Conservation (phyloP, 2,329 filamentous ascomycete genomes). For the Neonectria punicea region DNA sequence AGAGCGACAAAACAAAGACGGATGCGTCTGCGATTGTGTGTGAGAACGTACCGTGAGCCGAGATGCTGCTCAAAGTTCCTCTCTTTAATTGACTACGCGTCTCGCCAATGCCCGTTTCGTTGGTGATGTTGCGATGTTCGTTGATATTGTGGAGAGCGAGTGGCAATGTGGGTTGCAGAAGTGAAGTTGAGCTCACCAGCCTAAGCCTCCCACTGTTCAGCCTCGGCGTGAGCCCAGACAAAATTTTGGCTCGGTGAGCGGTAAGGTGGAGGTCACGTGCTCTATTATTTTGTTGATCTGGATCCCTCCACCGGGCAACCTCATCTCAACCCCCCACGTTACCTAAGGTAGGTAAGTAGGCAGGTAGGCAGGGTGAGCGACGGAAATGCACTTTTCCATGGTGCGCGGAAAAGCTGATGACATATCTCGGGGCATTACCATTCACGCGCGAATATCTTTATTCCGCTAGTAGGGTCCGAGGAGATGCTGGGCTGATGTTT, state of each 20-base stretch:
- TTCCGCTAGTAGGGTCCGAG: slow-evolving; percentile 3
- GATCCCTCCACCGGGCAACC: background rate
- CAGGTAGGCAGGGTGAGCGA: background rate
- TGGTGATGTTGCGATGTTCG: slow-evolving; percentile 3
- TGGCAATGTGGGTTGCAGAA: slow-evolving; percentile 23
- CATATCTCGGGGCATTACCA: slow-evolving; percentile 3
- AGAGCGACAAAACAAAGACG: slow-evolving; percentile 45
- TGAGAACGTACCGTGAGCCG: slow-evolving; percentile 63
- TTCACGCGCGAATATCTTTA: slow-evolving; percentile 2
- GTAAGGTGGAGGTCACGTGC: slow-evolving; percentile 13
- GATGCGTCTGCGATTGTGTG: slow-evolving; percentile 39
- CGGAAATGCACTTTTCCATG: slow-evolving; percentile 3
- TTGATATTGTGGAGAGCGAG: slow-evolving; percentile 5
- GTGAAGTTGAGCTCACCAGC: slow-evolving; percentile 8
- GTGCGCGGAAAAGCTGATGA: slow-evolving; percentile 9
- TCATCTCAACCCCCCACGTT: background rate
- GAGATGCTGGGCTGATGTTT: slow-evolving; percentile 7
- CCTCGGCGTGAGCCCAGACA: slow-evolving; percentile 18
- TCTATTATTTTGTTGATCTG: background rate
- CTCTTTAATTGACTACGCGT: slow-evolving; percentile 1
- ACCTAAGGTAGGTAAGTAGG: too few species aligned
- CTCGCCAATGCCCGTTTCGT: slow-evolving; percentile 4
- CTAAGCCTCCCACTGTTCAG: slow-evolving; percentile 22
- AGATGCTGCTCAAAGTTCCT: slow-evolving; percentile 50
- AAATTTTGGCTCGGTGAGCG: slow-evolving; percentile 26